Base-by-base conservation (phyloP, 2,329 filamentous ascomycete genomes). In the Penicillium sp. region DNA sequence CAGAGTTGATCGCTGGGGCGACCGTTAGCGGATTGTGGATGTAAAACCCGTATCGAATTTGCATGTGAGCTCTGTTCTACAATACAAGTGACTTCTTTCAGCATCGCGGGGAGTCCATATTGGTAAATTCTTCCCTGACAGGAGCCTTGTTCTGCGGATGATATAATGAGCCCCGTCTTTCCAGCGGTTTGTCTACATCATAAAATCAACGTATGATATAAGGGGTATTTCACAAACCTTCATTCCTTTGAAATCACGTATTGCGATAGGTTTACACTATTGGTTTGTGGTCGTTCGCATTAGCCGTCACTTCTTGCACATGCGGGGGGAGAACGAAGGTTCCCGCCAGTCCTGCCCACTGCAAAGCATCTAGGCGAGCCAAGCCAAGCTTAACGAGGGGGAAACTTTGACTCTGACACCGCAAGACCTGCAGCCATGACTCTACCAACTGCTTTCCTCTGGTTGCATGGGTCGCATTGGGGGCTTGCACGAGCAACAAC, bases 401-500 rank as follows among this genome's bases (percentile, higher is more conserved):
- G 35, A 65, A 68, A 33, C 66, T 66, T 20, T 53, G 57, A 14
- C 62, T 66, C 45, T 69, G 67, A 20, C 59, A 65, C 8, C 64
- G 61, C 9, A 69, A 47, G 1, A 63, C 60, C 9, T 61, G 63
- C 33, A 63, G 50, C 67, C 67, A 70, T 4, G 58, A 62, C 9
- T 68, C 62, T 5, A 68, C 62, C 10, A 68, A 51, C 13, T 61
- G 55, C 39, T 64, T 69, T 6, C 58, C 63, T 28, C 60, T 61
- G 2, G 51, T 28, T 3, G 63, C 66, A 44, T 65, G 63, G 14
- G 64, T 62, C 22, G 49, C 46, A 14, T 60, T 68, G 0, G 67
- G 67, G 1, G 67, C 63, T 50, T 70, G 65, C 7, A 70, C 62
- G 1, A 70, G 54, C 5, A 69, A 55, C 7, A 70, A 46, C 44